Evolutionary conservation across 2,329 filamentous ascomycete species (phyloP), one percentile per base, ranked within the genome.

Genomic region (Cercospora sp.): DNA sequence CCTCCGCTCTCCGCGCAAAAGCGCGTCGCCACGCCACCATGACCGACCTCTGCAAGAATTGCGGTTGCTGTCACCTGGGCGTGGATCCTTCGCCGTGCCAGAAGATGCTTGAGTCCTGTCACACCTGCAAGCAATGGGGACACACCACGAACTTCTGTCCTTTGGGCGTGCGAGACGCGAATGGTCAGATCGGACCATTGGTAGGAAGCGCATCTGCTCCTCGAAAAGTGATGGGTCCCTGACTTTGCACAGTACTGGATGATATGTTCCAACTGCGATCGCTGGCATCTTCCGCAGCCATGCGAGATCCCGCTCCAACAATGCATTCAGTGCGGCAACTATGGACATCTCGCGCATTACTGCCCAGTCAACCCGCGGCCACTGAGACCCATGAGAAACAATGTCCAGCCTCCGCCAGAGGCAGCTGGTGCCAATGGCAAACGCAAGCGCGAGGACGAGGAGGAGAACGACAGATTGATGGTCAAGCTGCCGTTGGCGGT

Each of bases 231-330:
- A 20, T 18, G 20, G 23, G 1, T 53, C 28, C 10, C 69, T 70
- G 67, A 70, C 67, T 13, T 26, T 8, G 16, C 3, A 20, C 16
- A 71, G 69, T 74, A 68, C 45, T 66, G 45, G 31, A 71, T 69
- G 63, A 55, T 74, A 9, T 75, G 73, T 57, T 69, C 72, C 61
- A 75, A 75, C 64, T 75, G 73, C 59, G 73, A 74, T 58, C 26
- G 33, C 10, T 74, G 74, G 74, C 74, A 75, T 53, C 71, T 75
- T 7, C 74, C 74, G 3, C 10, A 57, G 1, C 71, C 73, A 3
- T 75, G 74, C 45, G 12, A 48, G 23, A 18, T 39, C 1, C 36
- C 60, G 1, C 18, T 72, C 13, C 31, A 68, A 13, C 13, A 63
- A 5, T 75, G 74, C 57, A 45, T 16, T n/a, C 67, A 67, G 13